Conservation (phyloP, 2,329 filamentous ascomycete species). For the Xylariaceae sp. region DNA sequence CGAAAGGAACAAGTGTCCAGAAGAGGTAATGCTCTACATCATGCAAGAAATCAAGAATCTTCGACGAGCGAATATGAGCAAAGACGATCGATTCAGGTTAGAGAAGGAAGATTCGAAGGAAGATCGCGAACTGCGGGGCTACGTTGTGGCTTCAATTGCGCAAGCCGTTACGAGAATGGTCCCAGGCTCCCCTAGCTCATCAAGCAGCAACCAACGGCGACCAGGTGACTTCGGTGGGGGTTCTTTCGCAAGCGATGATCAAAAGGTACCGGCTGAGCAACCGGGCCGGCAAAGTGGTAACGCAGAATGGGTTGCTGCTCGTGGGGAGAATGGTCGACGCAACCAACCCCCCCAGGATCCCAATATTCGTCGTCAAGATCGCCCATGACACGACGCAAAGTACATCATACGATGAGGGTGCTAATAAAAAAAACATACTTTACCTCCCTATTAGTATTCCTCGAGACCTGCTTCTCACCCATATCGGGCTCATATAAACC, state of each 20-base stretch:
- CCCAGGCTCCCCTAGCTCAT: conserved; percentile 50
- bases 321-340: conserved; percentile 50
- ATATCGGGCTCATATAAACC: not conserved
- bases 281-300: conserved; percentile 58
- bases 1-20: conserved; percentile 80
- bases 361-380: conserved; percentile 48
- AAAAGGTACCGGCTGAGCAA: conserved; percentile 66
- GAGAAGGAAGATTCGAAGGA: conserved; percentile 81
- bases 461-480: not conserved
- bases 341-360: conserved; percentile 49
- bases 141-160: conserved; percentile 75
- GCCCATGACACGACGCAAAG: conserved; percentile 8
- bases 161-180: conserved; percentile 74
- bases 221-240: conserved; percentile 6
- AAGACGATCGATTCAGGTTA: conserved; percentile 81
- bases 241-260: conserved; percentile 52
- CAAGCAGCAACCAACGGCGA: conserved; percentile 25
- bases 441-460: not conserved
- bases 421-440: too few relatives aligned
- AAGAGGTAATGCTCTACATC: conserved; percentile 89
- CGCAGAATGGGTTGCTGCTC: conserved; percentile 56
- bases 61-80: conserved; percentile 81
- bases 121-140: conserved; percentile 75
- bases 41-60: conserved; percentile 89
- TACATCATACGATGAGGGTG: too few relatives aligned